Conservation (phyloP, 345 rosid species). For the Lagerstroemia speciosa region DNA sequence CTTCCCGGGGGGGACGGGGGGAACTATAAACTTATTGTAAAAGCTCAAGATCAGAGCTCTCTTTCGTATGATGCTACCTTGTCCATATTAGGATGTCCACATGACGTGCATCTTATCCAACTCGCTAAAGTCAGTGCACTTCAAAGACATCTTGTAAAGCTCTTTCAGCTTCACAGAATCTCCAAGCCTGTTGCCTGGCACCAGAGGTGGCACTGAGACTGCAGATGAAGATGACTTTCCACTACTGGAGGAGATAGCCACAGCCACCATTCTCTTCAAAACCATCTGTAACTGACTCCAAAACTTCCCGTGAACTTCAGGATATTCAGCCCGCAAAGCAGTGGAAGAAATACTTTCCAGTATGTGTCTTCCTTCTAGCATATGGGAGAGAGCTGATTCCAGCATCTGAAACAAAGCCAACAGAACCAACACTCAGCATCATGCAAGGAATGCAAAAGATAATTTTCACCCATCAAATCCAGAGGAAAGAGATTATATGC, state of each 20-base stretch:
- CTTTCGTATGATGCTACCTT: too few relatives aligned
- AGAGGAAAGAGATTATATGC: background rate
- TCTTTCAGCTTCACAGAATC: conserved; percentile 62
- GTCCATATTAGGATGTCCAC: too few relatives aligned
- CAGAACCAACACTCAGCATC: background rate
- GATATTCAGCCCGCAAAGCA: conserved; percentile 29
- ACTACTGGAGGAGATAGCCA: conserved; percentile 10
- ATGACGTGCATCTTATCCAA: conserved; percentile 12
- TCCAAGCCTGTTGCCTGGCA: conserved; percentile 17
- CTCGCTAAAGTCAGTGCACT: conserved; percentile 36
- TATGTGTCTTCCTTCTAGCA: conserved; percentile 31
- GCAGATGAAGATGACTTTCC: conserved; percentile 14
- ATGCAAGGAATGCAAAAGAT: background rate
- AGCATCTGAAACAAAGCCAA: conserved; percentile 44
- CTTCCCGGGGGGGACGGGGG: too few relatives aligned
- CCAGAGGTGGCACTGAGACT: background rate
- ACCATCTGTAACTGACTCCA: conserved; percentile 69
- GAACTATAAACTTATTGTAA: too few relatives aligned
- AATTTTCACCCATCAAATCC: background rate
- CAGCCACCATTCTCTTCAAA: conserved; percentile 22
- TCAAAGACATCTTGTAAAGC: conserved; percentile 68
- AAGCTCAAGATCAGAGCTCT: too few relatives aligned
- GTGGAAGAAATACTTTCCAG: conserved; percentile 21
- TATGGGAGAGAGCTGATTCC: conserved; percentile 51
- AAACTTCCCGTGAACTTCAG: conserved; percentile 43